Conservation (phyloP, 805 yeast species). For the Isabelozyma pseudorhagii region DNA sequence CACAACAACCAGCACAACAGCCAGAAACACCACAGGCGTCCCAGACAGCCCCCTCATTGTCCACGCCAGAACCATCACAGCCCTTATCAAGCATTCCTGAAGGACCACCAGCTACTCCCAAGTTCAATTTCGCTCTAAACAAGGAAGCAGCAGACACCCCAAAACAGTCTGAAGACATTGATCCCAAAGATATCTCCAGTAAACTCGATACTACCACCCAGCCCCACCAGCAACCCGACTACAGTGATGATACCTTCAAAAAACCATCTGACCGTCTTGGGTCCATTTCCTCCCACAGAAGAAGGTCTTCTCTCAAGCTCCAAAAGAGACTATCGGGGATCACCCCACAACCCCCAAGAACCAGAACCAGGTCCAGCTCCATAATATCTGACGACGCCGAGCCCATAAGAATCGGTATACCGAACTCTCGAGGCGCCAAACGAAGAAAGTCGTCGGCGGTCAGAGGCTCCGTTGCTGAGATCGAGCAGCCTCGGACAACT, state of each 20-base stretch:
- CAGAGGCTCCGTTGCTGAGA: neutral
- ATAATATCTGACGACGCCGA: slow-evolving; percentile 2
- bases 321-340: slow-evolving; percentile 39
- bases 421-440: slow-evolving; percentile 24
- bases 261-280: slow-evolving; percentile 13
- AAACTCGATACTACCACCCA: slow-evolving; percentile 5
- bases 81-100: neutral
- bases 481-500: neutral
- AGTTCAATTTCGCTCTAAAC: neutral
- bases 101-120: slow-evolving; percentile 1
- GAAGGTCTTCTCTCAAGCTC: slow-evolving; percentile 26
- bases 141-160: slow-evolving; percentile 4
- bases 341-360: slow-evolving; percentile 26
- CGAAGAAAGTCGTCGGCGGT: slow-evolving; percentile 26
- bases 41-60: neutral
- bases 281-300: slow-evolving; percentile 9
- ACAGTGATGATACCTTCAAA: slow-evolving; percentile 29
- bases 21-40: neutral
- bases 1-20: neutral
- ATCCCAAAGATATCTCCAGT: slow-evolving; percentile 20
- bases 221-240: slow-evolving; percentile 8
- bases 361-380: slow-evolving; percentile 12
- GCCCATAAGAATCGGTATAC: slow-evolving; percentile 39
- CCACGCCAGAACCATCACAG: neutral
- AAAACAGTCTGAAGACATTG: slow-evolving; percentile 12